Base-by-base conservation (phyloP, 1,284 basidiomycete species). In the Peniophora sp. region DNA sequence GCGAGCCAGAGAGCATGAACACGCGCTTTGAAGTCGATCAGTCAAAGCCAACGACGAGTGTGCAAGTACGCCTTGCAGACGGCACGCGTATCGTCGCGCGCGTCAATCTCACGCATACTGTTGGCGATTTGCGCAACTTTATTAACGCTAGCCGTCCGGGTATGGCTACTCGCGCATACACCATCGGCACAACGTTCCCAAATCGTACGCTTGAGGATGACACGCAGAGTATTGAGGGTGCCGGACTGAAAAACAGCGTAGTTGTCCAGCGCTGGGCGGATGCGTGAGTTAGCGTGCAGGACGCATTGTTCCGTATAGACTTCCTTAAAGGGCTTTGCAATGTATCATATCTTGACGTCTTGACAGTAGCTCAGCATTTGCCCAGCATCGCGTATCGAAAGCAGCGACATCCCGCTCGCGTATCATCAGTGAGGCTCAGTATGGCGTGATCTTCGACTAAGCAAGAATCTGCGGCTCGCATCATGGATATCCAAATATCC, bases 91-190 rank as follows among this genome's bases (percentile, higher is more conserved):
- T 96, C 65, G 87, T 93, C 2, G 85, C 80, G 45, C 74, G 89
- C 50, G 90, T 98, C 85, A 99, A 99, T 67, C 73, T 94, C 51
- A 85, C 83, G 10, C 93, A 98, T 63, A 98, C 92, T 0, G 82
- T 99, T 8, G 78, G 77, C 9, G 93, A 98, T 61, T 77, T 98
- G 47, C 75, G 93, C 49, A 81, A 76, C 58, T 92, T 92, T 64
- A 92, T 98, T 71, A 86, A 93, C 56, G 88, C 90, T 90, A 97
- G 65, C 57, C 80, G 83, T 20, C 86, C 91, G 0, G 88, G 88
- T 56, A 81, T 85, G 53, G 60, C 71, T 6, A 63, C 72, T 1
- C 78, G 85, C 1, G 62, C 75, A 0, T 96, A 94, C 64, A 84
- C 81, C 6, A 87, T 97, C 54, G 77, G 75, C 39, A 92, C 90